A percentile compares a stretch with the other conserved stretches of the same genome.
Evolutionary conservation across 345 rosid species (phyloP).

Genomic region (Hypericum perforatum): DNA sequence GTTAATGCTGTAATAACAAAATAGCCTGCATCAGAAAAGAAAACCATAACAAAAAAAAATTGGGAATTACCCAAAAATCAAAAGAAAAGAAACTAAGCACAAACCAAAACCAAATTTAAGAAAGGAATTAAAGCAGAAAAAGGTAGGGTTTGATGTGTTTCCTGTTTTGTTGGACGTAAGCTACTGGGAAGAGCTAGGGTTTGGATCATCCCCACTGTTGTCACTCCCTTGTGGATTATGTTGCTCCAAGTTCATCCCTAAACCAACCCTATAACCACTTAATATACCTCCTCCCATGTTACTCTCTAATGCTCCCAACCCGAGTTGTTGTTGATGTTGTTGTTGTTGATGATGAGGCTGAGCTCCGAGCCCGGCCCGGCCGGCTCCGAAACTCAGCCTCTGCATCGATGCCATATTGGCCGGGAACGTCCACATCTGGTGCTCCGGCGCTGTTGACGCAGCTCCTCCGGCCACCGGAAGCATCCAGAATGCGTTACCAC

Average conservation of each 20-base stretch:
- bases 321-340: slow-evolving; percentile 60
- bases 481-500: slow-evolving; percentile 78
- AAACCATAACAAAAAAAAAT: no score
- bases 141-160: no score
- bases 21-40: no score
- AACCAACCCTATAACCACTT: slow-evolving; percentile 26
- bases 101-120: no score
- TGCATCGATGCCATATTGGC: slow-evolving; percentile 15
- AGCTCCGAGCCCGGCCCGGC: slow-evolving; percentile 44
- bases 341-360: slow-evolving; percentile 44
- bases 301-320: slow-evolving; percentile 41
- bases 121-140: no score
- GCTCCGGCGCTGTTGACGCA: slow-evolving; percentile 10
- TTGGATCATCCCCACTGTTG: slow-evolving; percentile 37
- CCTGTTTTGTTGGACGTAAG: no score
- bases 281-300: slow-evolving; percentile 31
- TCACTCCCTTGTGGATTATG: slow-evolving; percentile 28
- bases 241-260: slow-evolving; percentile 56
- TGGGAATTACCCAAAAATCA: no score
- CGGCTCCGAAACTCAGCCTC: slow-evolving; percentile 37
- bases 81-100: no score
- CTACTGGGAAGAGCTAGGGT: slow-evolving; percentile 30
- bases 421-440: slow-evolving; percentile 71
- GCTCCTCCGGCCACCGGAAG: slow-evolving; percentile 46
- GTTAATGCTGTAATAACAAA: no score